phyloP scores from a whole-genome alignment of 495 filamentous ascomycete species.

The Friedmanniomyces simplex region DNA sequence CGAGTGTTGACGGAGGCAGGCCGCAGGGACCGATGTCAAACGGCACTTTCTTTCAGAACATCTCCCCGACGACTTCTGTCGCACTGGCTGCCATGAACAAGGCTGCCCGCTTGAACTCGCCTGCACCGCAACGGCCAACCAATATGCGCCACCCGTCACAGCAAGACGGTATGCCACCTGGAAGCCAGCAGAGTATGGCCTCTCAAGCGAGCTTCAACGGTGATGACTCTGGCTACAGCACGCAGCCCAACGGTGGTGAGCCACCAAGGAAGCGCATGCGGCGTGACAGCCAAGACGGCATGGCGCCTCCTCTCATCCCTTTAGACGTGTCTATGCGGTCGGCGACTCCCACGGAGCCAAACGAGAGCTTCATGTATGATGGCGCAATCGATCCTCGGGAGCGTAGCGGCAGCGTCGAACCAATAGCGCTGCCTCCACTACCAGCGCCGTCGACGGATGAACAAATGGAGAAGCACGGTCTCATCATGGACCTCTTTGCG shows the following conservation, averaged over 20 bases:
- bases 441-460: constrained; percentile 55
- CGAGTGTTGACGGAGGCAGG: constrained; percentile 51
- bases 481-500: constrained; percentile 81
- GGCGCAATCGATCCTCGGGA: not conserved
- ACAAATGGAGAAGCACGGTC: constrained; percentile 60
- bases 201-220: constrained; percentile 52
- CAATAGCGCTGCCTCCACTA: constrained; percentile 56
- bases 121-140: constrained; percentile 47
- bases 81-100: constrained; percentile 94
- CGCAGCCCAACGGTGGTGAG: constrained; percentile 40
- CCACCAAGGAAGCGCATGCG: constrained; percentile 77
- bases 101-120: constrained; percentile 75
- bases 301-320: constrained; percentile 4
- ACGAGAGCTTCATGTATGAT: constrained; percentile 66
- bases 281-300: constrained; percentile 21
- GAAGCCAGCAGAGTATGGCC: constrained; percentile 60
- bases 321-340: constrained; percentile 41
- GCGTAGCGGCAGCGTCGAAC: constrained; percentile 43
- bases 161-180: constrained; percentile 48
- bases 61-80: constrained; percentile 81
- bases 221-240: constrained; percentile 44
- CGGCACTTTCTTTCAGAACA: constrained; percentile 92
- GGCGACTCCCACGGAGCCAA: constrained; percentile 72
- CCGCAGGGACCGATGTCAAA: constrained; percentile 46
- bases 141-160: constrained; percentile 48